Percentiles rank a stretch among this genome's conserved stretches.
Conservation (phyloP, 495 filamentous ascomycete genomes). For the Glarea lozoyensis region DNA sequence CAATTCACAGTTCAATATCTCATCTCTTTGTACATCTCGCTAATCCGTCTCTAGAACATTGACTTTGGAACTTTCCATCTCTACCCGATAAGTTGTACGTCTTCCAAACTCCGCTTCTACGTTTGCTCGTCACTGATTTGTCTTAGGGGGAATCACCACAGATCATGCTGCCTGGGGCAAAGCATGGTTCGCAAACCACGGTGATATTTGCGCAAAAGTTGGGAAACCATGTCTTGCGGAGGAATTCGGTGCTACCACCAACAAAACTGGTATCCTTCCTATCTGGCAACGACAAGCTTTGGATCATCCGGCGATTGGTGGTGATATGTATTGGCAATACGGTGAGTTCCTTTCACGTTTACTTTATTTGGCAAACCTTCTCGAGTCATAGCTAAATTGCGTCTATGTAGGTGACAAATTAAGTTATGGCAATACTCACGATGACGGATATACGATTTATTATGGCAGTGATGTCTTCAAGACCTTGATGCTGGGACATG, state of each 20-base stretch:
- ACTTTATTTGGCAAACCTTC: too few relatives aligned
- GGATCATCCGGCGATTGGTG: constrained; percentile 35
- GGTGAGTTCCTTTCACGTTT: too few relatives aligned
- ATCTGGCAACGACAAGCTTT: constrained; percentile 48
- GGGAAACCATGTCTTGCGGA: constrained; percentile 57
- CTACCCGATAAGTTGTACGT: constrained; percentile 35
- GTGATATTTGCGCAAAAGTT: constrained; percentile 37
- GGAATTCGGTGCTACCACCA: constrained; percentile 46
- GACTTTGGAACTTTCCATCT: constrained; percentile 60
- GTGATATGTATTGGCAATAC: constrained; percentile 58
- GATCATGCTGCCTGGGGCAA: constrained; percentile 43
- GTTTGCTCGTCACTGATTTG: too few relatives aligned
- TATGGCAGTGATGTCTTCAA: constrained; percentile 44
- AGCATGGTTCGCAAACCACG: constrained; percentile 50
- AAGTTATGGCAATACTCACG: constrained; percentile 34
- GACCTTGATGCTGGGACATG: constrained; percentile 50
- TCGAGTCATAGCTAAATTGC: too few relatives aligned
- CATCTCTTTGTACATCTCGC: background rate
- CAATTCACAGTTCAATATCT: background rate
- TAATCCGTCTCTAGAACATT: constrained; percentile 29
- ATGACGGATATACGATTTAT: constrained; percentile 52
- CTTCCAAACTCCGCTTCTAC: background rate
- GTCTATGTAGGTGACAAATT: constrained; percentile 49
- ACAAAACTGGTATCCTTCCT: constrained; percentile 31
- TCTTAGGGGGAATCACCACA: too few relatives aligned